Conservation (phyloP, 2,329 filamentous ascomycete genomes). For the Hymenoscyphus salicellus region DNA sequence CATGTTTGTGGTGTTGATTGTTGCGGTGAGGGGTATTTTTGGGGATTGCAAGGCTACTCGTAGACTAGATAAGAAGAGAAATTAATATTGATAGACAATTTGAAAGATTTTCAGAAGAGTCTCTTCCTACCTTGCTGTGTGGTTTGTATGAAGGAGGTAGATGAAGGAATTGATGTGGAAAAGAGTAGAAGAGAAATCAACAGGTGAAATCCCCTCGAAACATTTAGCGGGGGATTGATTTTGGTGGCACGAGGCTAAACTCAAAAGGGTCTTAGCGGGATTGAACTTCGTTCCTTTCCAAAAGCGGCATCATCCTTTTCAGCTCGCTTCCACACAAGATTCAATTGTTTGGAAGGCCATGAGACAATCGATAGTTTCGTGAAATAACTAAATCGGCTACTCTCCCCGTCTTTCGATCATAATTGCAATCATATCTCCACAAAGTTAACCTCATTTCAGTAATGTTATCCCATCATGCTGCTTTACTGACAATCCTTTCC, state of each 20-base stretch:
- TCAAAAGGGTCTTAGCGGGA: not conserved
- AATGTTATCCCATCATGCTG: not conserved
- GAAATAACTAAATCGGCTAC: too few relatives aligned
- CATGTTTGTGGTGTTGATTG: slow-evolving; percentile 25
- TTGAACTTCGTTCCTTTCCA: not conserved
- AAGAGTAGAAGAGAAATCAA: not conserved
- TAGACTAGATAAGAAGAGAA: not conserved
- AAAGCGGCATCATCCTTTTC: not conserved
- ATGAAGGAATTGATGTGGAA: slow-evolving; percentile 3
- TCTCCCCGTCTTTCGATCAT: too few relatives aligned
- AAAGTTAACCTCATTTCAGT: too few relatives aligned
- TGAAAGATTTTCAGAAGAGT: not conserved
- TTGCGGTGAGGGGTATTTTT: slow-evolving; percentile 14
- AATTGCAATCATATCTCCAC: too few relatives aligned
- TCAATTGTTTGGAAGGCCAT: too few relatives aligned
- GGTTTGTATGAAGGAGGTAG: not conserved
- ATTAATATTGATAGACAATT: not conserved
- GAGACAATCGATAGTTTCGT: too few relatives aligned
- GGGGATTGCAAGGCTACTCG: not conserved
- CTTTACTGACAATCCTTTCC: not conserved
- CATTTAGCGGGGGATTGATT: not conserved
- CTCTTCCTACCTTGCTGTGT: not conserved
- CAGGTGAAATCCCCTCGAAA: not conserved
- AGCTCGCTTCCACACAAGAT: too few relatives aligned
- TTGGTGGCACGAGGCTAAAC: not conserved